Base-by-base conservation (phyloP, 345 rosid genomes). In the Pelargonium nanum region DNA sequence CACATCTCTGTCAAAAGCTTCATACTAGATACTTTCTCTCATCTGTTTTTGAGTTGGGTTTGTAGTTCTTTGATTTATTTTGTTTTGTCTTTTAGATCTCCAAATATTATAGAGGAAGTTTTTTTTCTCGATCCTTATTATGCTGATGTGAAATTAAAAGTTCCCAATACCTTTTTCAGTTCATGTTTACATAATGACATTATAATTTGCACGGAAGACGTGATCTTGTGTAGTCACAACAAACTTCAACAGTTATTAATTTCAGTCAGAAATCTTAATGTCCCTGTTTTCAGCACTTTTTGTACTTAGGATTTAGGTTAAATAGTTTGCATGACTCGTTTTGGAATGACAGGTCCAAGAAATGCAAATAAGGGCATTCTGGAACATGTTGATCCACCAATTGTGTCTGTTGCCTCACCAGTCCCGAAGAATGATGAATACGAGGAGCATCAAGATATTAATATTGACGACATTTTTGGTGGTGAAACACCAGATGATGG, bases 381-480 rank as follows among this genome's bases (percentile, higher is more conserved):
- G 57, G 83, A 62, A 62, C 67, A 65, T 71, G 17, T 62, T 32
- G 62, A 67, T n/a, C 75, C 56, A 58, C 61, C 65, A 63, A 74
- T 72, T 60, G 19, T 59, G n/a, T 51, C 80, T 10, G 53, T 70
- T 56, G 16, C 53, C 58, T 78, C 83, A 23, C 83, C 81, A 20
- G 75, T 55, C 44, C 81, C 64, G 2, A 78, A 76, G 75, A 78
- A 75, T 53, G 75, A 76, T 0, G 97, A 85, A 26, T 85, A 25
- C 28, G 88, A 85, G 50, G 95, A 85, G 7, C 82, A 89, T 71
- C 85, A 70, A 24, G 96, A 84, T 53, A 76, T 81, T 44, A 79
- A 77, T 67, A 26, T 87, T 4, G 85, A 76, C 28, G 87, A 82
- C 0, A 75, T 90, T 45, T 90, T 87, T 1, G 93, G 97, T 40